Evolutionary conservation across 2,329 filamentous ascomycete genomes (phyloP), one percentile per base, ranked within the genome.

Genomic region (Colletotrichum sp.): DNA sequence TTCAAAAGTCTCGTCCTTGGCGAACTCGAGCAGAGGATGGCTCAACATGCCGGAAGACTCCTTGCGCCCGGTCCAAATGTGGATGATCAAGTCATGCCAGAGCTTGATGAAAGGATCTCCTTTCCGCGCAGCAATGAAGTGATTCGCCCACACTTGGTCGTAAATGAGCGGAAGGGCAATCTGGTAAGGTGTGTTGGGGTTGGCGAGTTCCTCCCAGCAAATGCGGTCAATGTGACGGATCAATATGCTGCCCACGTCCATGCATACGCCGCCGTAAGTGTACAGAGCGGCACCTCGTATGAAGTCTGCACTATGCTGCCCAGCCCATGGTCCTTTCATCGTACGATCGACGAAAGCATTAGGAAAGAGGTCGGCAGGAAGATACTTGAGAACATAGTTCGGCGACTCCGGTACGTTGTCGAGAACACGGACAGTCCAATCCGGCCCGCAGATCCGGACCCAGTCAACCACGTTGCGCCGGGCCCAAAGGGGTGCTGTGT

Each of bases 291-390:
- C 82, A 0, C 87, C 81, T 1, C 89, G 85, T 7, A 90, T 80
- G 1, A 90, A 81, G 68, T 90, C 89, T 4, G 86, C 86, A 1
- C 83, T 84, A 75, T 90, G 88, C 2, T 82, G 83, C 2, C 85
- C 87, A 2, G 82, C 80, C 68, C 84, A 84, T 0, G 84, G 83
- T 0, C 88, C 87, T 14, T 83, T 81, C 85, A 89, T 89, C 0
- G 81, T 85, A 36, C 82, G 79, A 13, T 86, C 81, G 30, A 86
- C 83, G 71, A 88, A 86, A 1, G 84, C 79, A 16, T 85, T 83
- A 1, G 87, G 83, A 48, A 87, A 82, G 48, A 83, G 78, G 2
- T 82, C 80, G 2, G 79, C 67, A 8, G 83, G 76, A 5, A 87
- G 76, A 73, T 81, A 88, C 48, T 83, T 82, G 67, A 77, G 58